Percentiles rank a stretch among this genome's conserved stretches.
Evolutionary conservation across 306 rosid genomes (phyloP).

Genomic region (Castanea sativa): DNA sequence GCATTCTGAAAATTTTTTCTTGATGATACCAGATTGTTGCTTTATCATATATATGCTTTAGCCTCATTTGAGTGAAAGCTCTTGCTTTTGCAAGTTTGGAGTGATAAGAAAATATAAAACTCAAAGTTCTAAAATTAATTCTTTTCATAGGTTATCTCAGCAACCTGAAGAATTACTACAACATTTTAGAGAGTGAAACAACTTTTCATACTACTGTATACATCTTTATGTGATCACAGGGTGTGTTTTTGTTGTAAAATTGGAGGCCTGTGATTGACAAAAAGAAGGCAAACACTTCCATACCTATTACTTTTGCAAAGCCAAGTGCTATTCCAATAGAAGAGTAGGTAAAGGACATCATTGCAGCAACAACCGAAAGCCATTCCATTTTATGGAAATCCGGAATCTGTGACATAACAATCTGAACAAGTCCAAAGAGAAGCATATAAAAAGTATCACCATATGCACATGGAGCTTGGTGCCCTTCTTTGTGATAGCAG

Average conservation of each 20-base stretch:
- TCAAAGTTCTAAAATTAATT: not conserved
- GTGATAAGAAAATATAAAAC: not conserved
- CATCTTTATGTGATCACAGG: not conserved
- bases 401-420: conserved; percentile 77
- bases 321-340: conserved; percentile 78
- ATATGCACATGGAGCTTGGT: conserved; percentile 58
- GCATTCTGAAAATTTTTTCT: no score
- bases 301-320: conserved; percentile 57
- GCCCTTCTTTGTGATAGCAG: conserved; percentile 81
- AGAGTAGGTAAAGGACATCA: conserved; percentile 77
- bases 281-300: conserved; percentile 5
- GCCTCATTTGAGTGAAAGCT: not conserved
- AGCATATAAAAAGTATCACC: conserved; percentile 51
- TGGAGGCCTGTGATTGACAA: not conserved
- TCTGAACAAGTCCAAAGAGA: conserved; percentile 70
- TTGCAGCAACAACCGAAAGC: conserved; percentile 71
- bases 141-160: not conserved
- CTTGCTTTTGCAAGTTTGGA: not conserved
- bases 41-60: not conserved
- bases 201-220: not conserved
- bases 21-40: not conserved
- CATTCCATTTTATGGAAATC: conserved; percentile 70
- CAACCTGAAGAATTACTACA: not conserved
- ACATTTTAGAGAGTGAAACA: not conserved
- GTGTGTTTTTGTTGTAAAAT: not conserved